A percentile compares a stretch with the other conserved stretches of the same genome.
Conservation (phyloP, 148 eudicot species). For the Silene conica region DNA sequence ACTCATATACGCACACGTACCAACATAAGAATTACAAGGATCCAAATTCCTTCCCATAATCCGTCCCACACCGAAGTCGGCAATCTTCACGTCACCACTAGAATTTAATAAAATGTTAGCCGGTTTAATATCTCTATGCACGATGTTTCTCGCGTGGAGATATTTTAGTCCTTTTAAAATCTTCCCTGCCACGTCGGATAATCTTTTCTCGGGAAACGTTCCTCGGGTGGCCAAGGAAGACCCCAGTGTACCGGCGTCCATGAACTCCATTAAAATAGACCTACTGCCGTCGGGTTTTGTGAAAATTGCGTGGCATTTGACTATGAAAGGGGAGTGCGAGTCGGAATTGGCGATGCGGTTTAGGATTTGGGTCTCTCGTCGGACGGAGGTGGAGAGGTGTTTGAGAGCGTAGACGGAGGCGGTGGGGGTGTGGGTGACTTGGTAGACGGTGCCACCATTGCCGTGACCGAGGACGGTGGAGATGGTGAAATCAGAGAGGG, state of each 20-base stretch:
- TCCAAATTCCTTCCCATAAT: conserved; percentile 77
- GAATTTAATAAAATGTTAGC: conserved; percentile 53
- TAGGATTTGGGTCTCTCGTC: conserved; percentile 71
- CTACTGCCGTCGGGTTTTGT: conserved; percentile 50
- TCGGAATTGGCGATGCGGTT: conserved; percentile 33
- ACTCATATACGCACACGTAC: conserved; percentile 95
- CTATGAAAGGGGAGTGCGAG: conserved; percentile 59
- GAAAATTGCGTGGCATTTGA: conserved; percentile 52
- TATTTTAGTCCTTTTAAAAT: conserved; percentile 53
- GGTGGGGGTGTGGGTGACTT: conserved; percentile 54
- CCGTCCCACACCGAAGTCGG: conserved; percentile 87
- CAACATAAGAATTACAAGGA: conserved; percentile 86
- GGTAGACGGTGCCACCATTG: conserved; percentile 84
- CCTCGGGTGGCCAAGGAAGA: conserved; percentile 27
- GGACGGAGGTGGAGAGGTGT: conserved; percentile 49
- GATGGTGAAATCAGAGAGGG: conserved; percentile 46
- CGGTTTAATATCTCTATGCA: conserved; percentile 80
- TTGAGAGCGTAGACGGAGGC: conserved; percentile 55
- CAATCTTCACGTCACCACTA: conserved; percentile 58
- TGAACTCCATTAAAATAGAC: conserved; percentile 65
- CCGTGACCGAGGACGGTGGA: conserved; percentile 71
- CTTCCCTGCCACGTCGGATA: conserved; percentile 47
- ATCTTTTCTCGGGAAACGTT: conserved; percentile 27
- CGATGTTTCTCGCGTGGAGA: conserved; percentile 68
- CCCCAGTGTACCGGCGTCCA: conserved; percentile 69